Evolutionary conservation across 2,329 filamentous ascomycete genomes (phyloP).

Genomic region (Trichoderma oligosporum): DNA sequence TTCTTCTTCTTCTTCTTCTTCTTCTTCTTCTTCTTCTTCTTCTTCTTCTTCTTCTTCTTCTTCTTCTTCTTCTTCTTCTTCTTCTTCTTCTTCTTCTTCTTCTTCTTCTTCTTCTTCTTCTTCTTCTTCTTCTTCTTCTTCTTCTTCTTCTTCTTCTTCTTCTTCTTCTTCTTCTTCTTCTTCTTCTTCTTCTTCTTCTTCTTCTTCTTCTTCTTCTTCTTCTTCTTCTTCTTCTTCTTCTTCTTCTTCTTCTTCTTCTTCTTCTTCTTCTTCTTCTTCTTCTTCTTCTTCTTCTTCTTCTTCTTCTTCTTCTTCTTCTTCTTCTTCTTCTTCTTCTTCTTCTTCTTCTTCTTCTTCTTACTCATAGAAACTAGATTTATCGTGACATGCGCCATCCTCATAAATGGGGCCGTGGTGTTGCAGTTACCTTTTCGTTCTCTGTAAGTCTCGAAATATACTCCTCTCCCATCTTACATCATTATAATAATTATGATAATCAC

Average conservation of each 20-base stretch:
- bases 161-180: not conserved
- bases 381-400: slow-evolving; percentile 68
- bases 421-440: slow-evolving; percentile 80
- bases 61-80: not conserved
- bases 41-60: not conserved
- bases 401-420: slow-evolving; percentile 72
- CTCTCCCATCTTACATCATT: slow-evolving; percentile 19
- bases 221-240: not conserved
- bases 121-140: not conserved
- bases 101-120: not conserved
- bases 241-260: not conserved
- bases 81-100: not conserved
- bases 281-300: not conserved
- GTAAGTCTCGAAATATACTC: slow-evolving; percentile 47
- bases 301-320: not conserved
- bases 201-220: not conserved
- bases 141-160: not conserved
- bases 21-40: not conserved
- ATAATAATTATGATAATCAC: too few species aligned
- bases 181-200: not conserved
- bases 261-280: not conserved
- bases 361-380: slow-evolving; percentile 47
- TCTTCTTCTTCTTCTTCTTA: not conserved
- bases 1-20: not conserved
- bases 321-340: not conserved